Evolutionary conservation across 179 eudicot genomes (phyloP), one percentile per base, ranked within the genome.

Genomic region (Heliamphora pulchella): DNA sequence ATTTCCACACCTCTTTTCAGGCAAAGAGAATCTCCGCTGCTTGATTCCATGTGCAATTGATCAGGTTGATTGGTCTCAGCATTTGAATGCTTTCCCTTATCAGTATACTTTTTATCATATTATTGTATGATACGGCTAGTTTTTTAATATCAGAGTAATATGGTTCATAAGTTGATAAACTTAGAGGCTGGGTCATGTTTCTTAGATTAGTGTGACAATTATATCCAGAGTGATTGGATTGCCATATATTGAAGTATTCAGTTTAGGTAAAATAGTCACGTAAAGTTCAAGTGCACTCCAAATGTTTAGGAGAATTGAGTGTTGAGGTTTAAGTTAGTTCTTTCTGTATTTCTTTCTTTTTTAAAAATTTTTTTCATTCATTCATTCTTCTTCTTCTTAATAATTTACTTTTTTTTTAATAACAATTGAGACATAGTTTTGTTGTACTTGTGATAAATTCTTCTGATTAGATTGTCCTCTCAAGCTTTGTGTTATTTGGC

Each of bases 21-120:
- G 88, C 43, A 88, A 86, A 82, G 92, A 94, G 76, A 92, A 88
- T 74, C 89, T 88, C 58, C 96, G 97, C 53, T 96, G 99, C 85
- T 87, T 96, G 88, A 94, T 96, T 89, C 98, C 99, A 55, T 96
- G 99, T 84, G 99, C 99, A 54, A 96, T 96, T 83, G 99, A 96
- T 72, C 99, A 96, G 99, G 99, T 96, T 83, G 65, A n/a, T 70
- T 78, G 67, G 77, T 59, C 68, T 58, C 57, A 48, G 72, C 51
- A 64, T 71, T 61, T 57, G 48, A 11, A 54, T 46, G 57, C 80
- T 74, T 48, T 62, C 75, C 11, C n/a, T 31, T 53, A 14, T 55
- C 17, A 54, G 47, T 63, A 7, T 9, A 48, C 39, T 54, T 39
- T 53, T 47, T 20, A 58, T 71, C 55, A 15, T 4, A 44, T 69